Evolutionary conservation across 352 stramenopile species (phyloP), one percentile per base, ranked within the genome.

Genomic region (Phytopythium mirpurense): DNA sequence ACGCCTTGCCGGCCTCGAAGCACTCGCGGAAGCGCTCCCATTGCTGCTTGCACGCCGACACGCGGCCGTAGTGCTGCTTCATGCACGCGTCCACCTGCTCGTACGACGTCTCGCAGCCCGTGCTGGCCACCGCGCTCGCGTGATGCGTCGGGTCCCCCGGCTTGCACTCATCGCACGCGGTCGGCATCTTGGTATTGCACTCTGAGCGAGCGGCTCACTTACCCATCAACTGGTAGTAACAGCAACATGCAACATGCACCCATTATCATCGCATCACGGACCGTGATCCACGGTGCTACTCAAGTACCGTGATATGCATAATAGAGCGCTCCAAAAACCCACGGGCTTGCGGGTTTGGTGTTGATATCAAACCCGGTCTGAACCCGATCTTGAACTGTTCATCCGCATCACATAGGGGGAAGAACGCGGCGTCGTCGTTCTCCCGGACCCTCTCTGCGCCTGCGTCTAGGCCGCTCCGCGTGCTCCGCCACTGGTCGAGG

Each of bases 11-110:
- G 49, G 78, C 61, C 19, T 83, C 74, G 51, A 86, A 69, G 62
- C 81, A 91, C 62, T 85, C 68, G 62, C 81, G 81, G 50, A 91
- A 91, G 32, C 72, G 62, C 18, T 74, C 60, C 81, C 81, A 91
- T 54, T 89, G 63, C 73, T 87, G 54, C 23, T 11, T 77, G 59
- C 81, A 91, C 15, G 78, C 81, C 5, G 81, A 91, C 48, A 91
- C 78, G 59, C 74, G 74, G 35, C 81, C 81, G 41, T 72, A 77
- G 63, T 89, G 64, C 23, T 74, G 63, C 67, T 89, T 91, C 81
- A 91, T 91, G 64, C 81, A 91, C 46, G 74, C 70, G 40, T 91
- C 81, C 16, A 91, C 76, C 24, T 60, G 65, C 60, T 84, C 55
- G 59, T 91, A 91, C 36, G 63, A 68, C 42, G 57, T 55, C 47